These are phyloP conservation scores for Penicillium hordei DNA, from an alignment of 2,329 filamentous ascomycete genomes.

Conservation along the genomic window DNA sequence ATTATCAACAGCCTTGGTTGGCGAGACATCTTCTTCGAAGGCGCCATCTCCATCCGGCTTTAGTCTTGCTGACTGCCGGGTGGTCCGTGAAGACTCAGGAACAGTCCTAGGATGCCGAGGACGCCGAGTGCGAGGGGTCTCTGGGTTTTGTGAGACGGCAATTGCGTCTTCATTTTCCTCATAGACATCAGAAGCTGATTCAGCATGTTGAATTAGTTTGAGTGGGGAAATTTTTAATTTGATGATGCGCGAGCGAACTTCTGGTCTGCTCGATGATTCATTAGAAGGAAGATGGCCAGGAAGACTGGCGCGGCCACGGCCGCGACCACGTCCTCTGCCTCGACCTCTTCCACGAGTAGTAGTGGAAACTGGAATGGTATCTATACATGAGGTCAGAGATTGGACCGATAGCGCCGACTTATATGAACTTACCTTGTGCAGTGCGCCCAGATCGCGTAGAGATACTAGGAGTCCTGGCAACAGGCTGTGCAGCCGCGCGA, in stretches of 20 bases:
- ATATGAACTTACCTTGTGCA: conserved; percentile 24
- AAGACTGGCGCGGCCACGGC: conserved; percentile 15
- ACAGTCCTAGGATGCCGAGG: conserved; percentile 30
- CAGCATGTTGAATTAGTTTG: background rate
- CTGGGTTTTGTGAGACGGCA: conserved; percentile 19
- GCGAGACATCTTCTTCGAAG: conserved; percentile 18
- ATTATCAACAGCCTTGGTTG: conserved; percentile 12
- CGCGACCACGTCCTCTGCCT: conserved; percentile 22
- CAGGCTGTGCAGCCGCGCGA: conserved; percentile 27
- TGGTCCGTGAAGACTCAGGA: conserved; percentile 36
- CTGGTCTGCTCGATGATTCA: conserved; percentile 6
- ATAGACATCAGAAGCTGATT: background rate
- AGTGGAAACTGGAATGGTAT: conserved; percentile 14
- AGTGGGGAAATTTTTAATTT: conserved; percentile 17
- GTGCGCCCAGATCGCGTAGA: conserved; percentile 22
- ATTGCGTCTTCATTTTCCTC: conserved; percentile 12
- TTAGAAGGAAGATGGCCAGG: conserved; percentile 5
- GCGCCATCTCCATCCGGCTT: conserved; percentile 25
- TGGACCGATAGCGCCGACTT: background rate
- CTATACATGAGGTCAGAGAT: conserved; percentile 19
- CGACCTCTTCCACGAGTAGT: conserved; percentile 17
- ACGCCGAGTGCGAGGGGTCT: conserved; percentile 36
- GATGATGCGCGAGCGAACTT: conserved; percentile 18
- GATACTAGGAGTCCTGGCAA: conserved; percentile 20
- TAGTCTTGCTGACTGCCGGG: conserved; percentile 37